phyloP scores from a whole-genome alignment of 345 rosid species.

The Psidium friedrichsthalianum region DNA sequence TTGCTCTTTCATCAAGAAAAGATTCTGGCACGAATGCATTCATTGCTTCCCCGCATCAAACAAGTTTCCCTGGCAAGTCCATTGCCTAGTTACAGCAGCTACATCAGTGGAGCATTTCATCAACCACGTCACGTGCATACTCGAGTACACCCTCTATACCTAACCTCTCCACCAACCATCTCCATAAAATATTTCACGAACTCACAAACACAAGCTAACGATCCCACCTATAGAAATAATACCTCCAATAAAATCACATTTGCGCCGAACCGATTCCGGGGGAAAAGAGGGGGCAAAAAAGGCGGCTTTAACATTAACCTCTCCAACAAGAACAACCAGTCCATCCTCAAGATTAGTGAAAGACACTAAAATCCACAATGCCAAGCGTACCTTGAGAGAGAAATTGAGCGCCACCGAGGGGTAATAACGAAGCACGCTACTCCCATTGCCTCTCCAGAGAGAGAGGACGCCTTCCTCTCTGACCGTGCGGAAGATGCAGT shows the following conservation, averaged over 20 bases:
- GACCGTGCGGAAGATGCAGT: conserved; percentile 72
- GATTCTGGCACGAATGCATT: neutral
- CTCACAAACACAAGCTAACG: neutral
- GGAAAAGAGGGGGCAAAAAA: no score
- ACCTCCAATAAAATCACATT: neutral
- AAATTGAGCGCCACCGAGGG: conserved; percentile 98
- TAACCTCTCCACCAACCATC: neutral
- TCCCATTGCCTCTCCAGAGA: conserved; percentile 97
- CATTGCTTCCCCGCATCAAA: neutral
- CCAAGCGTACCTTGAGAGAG: conserved; percentile 58
- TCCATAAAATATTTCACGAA: neutral
- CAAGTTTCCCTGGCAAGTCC: neutral
- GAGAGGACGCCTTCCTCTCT: conserved; percentile 81
- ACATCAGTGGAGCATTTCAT: conserved; percentile 9
- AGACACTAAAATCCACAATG: neutral
- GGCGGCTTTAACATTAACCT: neutral
- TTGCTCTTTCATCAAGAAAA: neutral
- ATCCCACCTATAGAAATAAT: neutral
- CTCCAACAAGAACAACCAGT: neutral
- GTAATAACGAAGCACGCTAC: conserved; percentile 80
- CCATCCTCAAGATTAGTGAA: neutral
- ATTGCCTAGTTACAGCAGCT: neutral
- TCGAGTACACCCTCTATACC: neutral
- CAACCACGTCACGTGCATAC: conserved; percentile 14
- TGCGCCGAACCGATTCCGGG: neutral